Conservation (phyloP, 1,284 basidiomycete species). For the Ceratorhiza oryzae-sativae region DNA sequence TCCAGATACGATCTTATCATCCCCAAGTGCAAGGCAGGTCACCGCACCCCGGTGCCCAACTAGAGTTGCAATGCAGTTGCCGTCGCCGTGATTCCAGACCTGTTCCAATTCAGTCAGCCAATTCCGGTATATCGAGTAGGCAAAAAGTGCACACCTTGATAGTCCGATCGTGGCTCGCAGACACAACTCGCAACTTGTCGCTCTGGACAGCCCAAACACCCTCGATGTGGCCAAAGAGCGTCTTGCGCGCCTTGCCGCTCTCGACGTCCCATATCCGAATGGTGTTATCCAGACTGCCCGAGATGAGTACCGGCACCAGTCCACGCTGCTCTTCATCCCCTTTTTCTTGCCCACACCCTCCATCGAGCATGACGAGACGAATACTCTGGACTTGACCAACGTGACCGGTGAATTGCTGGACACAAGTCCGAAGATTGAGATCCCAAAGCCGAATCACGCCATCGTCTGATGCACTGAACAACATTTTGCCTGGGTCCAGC, state of each 20-base stretch:
- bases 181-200: conserved; percentile 91
- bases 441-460: conserved; percentile 96
- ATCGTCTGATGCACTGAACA: conserved; percentile 97
- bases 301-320: conserved; percentile 76
- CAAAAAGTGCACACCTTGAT: conserved; percentile 71
- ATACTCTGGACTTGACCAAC: conserved; percentile 95
- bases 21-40: conserved; percentile 87
- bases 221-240: conserved; percentile 95
- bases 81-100: conserved; percentile 95
- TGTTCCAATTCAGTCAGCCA: conserved; percentile 45
- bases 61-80: conserved; percentile 86
- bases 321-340: conserved; percentile 29
- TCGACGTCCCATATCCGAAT: conserved; percentile 97
- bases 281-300: conserved; percentile 94
- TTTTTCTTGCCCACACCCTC: conserved; percentile 52
- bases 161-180: conserved; percentile 90
- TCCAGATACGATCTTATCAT: conserved; percentile 95
- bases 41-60: conserved; percentile 96
- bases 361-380: conserved; percentile 73
- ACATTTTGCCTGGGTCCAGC: conserved; percentile 85
- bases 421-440: conserved; percentile 78
- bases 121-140: neutral
- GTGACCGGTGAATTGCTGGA: conserved; percentile 88
- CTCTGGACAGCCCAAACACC: conserved; percentile 96
- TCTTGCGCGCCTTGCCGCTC: conserved; percentile 77